Evolutionary conservation across 73 alveolate species (phyloP).

Genomic region (Tetrahymena thermophila): DNA sequence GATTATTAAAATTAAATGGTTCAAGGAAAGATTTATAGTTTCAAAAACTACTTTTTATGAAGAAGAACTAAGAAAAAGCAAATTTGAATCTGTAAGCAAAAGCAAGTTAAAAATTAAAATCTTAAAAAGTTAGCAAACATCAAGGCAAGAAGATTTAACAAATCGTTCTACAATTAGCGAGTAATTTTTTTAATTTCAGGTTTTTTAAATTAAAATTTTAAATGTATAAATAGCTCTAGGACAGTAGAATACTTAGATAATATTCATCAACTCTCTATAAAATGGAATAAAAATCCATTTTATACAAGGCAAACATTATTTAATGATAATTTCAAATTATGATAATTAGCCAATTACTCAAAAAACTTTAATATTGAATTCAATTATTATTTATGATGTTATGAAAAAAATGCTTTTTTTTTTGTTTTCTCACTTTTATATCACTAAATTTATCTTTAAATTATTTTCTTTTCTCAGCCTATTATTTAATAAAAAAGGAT

Average conservation of each 20-base stretch:
- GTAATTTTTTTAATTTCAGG: background rate
- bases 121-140: background rate
- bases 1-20: background rate
- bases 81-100: background rate
- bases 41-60: background rate
- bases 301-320: background rate
- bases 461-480: no score
- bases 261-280: background rate
- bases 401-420: no score
- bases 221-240: background rate
- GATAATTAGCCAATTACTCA: background rate
- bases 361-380: background rate
- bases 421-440: no score
- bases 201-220: background rate
- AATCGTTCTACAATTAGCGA: background rate
- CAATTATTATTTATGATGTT: no score
- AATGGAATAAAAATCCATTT: background rate
- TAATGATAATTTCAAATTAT: background rate
- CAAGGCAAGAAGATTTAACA: background rate
- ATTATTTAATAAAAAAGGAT: no score
- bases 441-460: no score
- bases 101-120: background rate
- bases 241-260: background rate
- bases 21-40: background rate
- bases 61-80: background rate